phyloP scores from a whole-genome alignment of 176 grass and related monocot genomes.

The sorghum (Sorghum bicolor) region DNA sequence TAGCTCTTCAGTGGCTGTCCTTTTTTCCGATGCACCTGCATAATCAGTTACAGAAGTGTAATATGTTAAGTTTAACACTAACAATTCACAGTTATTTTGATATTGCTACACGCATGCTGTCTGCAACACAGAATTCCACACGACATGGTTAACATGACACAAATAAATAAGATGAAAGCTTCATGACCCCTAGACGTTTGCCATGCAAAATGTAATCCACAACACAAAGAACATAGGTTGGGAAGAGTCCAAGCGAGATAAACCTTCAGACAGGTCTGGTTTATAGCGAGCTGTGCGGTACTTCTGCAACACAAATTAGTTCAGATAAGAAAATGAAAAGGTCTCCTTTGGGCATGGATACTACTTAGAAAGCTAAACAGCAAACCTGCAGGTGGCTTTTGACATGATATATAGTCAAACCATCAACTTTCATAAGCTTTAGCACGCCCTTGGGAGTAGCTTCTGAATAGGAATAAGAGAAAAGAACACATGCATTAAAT shows the following conservation, averaged over 20 bases:
- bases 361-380: slow-evolving; percentile 20
- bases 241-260: slow-evolving; percentile 20
- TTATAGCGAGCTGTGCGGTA: slow-evolving; percentile 79
- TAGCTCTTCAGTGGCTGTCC: slow-evolving; percentile 45
- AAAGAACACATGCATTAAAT: slow-evolving; percentile 23
- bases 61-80: slow-evolving; percentile 24
- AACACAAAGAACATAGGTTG: neutral
- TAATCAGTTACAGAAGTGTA: slow-evolving; percentile 23
- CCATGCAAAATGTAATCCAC: slow-evolving; percentile 6
- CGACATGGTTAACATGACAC: neutral
- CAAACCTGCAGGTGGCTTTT: slow-evolving; percentile 96
- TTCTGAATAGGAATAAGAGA: slow-evolving; percentile 46
- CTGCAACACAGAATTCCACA: slow-evolving; percentile 19
- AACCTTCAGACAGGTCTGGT: slow-evolving; percentile 80
- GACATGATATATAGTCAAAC: slow-evolving; percentile 96
- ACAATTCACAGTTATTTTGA: neutral
- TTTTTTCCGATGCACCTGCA: slow-evolving; percentile 59
- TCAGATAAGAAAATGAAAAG: slow-evolving; percentile 17
- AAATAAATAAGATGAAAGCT: neutral
- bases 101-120: neutral
- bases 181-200: neutral
- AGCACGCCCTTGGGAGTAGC: slow-evolving; percentile 91
- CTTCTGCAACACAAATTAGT: slow-evolving; percentile 63
- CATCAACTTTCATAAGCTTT: slow-evolving; percentile 90
- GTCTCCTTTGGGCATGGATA: slow-evolving; percentile 19